phyloP scores from a whole-genome alignment of 2,329 filamentous ascomycete genomes.

The Phialophora tarda region DNA sequence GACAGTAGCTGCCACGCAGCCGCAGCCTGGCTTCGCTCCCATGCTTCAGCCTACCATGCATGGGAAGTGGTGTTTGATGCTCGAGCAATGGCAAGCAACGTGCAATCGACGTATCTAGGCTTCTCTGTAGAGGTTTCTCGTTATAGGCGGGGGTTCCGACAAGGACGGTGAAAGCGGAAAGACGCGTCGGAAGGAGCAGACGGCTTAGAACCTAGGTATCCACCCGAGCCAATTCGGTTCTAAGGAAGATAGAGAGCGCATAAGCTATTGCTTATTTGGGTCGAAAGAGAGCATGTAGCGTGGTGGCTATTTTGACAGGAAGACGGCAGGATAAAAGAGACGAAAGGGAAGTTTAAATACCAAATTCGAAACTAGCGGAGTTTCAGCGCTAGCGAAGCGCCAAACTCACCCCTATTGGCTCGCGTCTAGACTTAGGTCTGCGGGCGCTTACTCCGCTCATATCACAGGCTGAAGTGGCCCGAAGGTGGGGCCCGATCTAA shows the following conservation, averaged over 20 bases:
- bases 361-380: background rate
- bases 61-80: background rate
- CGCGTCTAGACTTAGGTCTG: too few relatives aligned
- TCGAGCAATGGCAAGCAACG: background rate
- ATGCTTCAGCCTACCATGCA: slow-evolving; percentile 3
- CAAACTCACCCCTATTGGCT: background rate
- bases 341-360: background rate
- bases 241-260: background rate
- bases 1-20: background rate
- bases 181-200: background rate
- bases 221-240: background rate
- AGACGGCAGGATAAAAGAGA: background rate
- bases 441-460: too few relatives aligned
- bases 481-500: background rate
- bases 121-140: background rate
- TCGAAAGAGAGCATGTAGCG: background rate
- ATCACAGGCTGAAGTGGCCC: background rate
- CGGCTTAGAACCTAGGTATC: background rate
- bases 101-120: background rate
- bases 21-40: background rate
- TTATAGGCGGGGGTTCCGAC: background rate
- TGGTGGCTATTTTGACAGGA: background rate
- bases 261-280: background rate
- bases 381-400: background rate
- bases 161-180: background rate